Evolutionary conservation across 202 grass and related monocot species (phyloP), one percentile per base, ranked within the genome.

Genomic region (Sporobolus alterniflorus): DNA sequence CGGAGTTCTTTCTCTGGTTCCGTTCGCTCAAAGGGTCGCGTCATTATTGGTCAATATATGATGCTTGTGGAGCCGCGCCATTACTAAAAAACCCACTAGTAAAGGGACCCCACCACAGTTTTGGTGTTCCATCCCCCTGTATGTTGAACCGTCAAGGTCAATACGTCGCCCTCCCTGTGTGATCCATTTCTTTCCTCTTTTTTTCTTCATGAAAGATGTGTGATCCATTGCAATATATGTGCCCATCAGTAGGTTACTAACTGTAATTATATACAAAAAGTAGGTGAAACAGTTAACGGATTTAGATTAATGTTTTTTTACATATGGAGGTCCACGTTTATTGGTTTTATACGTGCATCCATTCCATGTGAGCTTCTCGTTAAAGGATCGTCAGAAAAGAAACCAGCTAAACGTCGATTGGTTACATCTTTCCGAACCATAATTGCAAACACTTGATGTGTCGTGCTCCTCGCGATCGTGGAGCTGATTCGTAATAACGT

Each of bases 401-500:
- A 9, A 3, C 32, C 32, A 65, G n/a, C 32, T 30, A 78, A 48
- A 47, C 34, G 18, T 40, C 50, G 36, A 46, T 75, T 84, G 54
- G 43, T 24, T 9, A 12, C 12, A 24, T 40, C 50, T 75, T 64
- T 46, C 10, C 18, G 17, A 72, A 50, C 11, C 56, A 66, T 77
- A 41, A 77, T 67, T 60, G 56, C 40, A 72, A 20, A 62, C 2
- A 0, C 57, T 69, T 57, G 40, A 73, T 55, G 65, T 49, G 82
- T 57, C 57, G 29, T 71, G 31, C 49, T 25, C 28, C 52, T 7
- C 24, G 7, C 31, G 17, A 39, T 36, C 7, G 34, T 61, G 5
- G n/a, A 31, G 50, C 25, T 13, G 51, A n/a, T 54, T 14, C 13
- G 40, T 79, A 41, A 78, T 79, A 80, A 88, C 64, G 17, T 50